Percentiles rank a stretch among this genome's conserved stretches.
Conservation (phyloP, 441 rosid genomes). For the Rhodomyrtus psidioides region DNA sequence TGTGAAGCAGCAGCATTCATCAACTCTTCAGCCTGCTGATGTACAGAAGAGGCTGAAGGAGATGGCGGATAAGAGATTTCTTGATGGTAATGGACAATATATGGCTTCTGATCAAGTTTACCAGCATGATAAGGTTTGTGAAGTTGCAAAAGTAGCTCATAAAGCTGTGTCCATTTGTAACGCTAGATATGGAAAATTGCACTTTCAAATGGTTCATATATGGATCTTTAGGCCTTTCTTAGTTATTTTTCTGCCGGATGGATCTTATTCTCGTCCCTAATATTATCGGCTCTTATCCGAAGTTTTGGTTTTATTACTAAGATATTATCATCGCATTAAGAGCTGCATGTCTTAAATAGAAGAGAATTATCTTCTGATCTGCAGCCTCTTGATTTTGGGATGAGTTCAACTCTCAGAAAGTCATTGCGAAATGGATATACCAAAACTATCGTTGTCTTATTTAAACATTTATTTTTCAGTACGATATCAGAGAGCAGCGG, state of each 20-base stretch:
- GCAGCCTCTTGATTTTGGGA: neutral
- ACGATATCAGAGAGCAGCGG: slow-evolving; percentile 72
- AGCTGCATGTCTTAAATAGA: neutral
- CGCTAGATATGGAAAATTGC: neutral
- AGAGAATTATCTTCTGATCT: neutral
- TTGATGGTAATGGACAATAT: slow-evolving; percentile 39
- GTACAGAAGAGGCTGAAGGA: slow-evolving; percentile 73
- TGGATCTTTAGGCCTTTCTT: neutral
- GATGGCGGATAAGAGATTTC: slow-evolving; percentile 87
- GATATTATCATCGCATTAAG: neutral
- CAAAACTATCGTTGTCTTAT: slow-evolving; percentile 8
- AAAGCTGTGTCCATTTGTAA: neutral
- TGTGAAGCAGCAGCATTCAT: slow-evolving; percentile 77
- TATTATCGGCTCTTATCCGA: neutral
- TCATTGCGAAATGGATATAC: neutral
- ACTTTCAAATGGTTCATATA: neutral
- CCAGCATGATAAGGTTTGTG: slow-evolving; percentile 55
- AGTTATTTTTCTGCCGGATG: neutral
- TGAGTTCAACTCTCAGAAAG: neutral
- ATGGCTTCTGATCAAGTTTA: slow-evolving; percentile 40
- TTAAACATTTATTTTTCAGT: slow-evolving; percentile 41
- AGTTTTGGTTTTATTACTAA: neutral
- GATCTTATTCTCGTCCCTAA: neutral
- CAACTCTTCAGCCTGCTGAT: slow-evolving; percentile 71
- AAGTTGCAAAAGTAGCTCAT: neutral